Evolutionary conservation across 371 early-diverging fungal species (phyloP), one percentile per base, ranked within the genome.

Genomic region (Mucor lusitanicus): DNA sequence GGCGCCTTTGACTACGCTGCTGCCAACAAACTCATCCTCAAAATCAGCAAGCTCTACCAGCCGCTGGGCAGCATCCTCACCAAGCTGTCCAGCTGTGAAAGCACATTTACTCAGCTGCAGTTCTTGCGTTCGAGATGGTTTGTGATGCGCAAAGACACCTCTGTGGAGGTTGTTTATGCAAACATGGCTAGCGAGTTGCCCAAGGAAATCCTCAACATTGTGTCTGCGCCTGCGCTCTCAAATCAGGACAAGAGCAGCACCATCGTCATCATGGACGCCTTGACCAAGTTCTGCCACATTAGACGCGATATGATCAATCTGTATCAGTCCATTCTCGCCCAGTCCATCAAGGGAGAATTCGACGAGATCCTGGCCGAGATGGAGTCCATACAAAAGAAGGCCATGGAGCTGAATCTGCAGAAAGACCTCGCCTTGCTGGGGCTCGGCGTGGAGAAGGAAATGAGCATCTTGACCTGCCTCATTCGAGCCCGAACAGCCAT

Each of bases 1-100:
- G 87, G 87, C 15, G 79, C 88, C 1, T 87, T 87, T 73, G 88
- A 87, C 67, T 87, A 84, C 76, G 73, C 59, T 48, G 83, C 85
- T 37, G 84, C 85, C 15, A 84, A 78, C 56, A 87, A 80, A 64
- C 72, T 83, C 17, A 66, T 75, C 15, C 50, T 82, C n/a, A 76
- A 75, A 46, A 58, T 82, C 27, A 70, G 68, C 23, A 44, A 75
- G 74, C 55, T 70, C 8, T 75, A 75, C 59, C 78, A 66, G 55
- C 73, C 79, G 2, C 64, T 82, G 23, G 73, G 77, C 35, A 58
- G 33, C 50, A 65, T 81, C 12, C 69, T 81, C 44, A 67, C 70
- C 27, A 69, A 68, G 25, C 54, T 81, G 15, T 70, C 46, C 56
- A 74, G 69, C 17, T 76, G 76, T 27, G 76, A 78, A 54, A 75